Evolutionary conservation across 371 early-diverging fungal species (phyloP).

Genomic region (Lichtheimia ornata): DNA sequence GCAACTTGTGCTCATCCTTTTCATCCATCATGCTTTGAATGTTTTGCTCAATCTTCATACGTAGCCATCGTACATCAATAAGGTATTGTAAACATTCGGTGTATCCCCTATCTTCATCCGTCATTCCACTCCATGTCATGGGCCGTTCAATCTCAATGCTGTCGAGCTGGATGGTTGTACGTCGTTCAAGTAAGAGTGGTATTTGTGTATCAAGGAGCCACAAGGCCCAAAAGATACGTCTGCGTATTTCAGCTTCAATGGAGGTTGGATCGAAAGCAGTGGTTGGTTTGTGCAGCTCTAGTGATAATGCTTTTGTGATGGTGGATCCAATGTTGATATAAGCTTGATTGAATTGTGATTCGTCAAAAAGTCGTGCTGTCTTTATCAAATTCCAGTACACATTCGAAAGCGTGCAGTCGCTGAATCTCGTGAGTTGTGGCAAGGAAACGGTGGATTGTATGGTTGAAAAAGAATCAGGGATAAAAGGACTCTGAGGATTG

Average conservation of each 20-base stretch:
- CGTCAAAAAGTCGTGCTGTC: constrained; percentile 18
- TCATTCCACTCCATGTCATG: constrained; percentile 9
- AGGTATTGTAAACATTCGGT: constrained; percentile 15
- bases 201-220: constrained; percentile 26
- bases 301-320: constrained; percentile 18
- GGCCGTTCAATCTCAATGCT: constrained; percentile 22
- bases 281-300: constrained; percentile 13
- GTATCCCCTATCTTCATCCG: constrained; percentile 18
- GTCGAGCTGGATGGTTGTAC: constrained; percentile 11
- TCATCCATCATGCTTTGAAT: constrained; percentile 10
- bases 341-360: constrained; percentile 19
- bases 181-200: constrained; percentile 17
- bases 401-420: constrained; percentile 16
- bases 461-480: not conserved
- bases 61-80: constrained; percentile 23
- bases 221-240: constrained; percentile 23
- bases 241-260: constrained; percentile 15
- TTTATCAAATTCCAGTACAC: constrained; percentile 22
- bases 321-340: constrained; percentile 24
- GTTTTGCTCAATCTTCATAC: constrained; percentile 14
- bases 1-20: constrained; percentile 14
- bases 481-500: constrained; percentile 3
- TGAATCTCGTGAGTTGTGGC: constrained; percentile 15
- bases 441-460: not conserved
- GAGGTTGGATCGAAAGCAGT: not conserved